Percentiles rank a stretch among this genome's conserved stretches.
These are phyloP conservation scores for Macrophomina tecta DNA, from an alignment of 2,329 filamentous ascomycete species.

Conservation along the genomic window DNA sequence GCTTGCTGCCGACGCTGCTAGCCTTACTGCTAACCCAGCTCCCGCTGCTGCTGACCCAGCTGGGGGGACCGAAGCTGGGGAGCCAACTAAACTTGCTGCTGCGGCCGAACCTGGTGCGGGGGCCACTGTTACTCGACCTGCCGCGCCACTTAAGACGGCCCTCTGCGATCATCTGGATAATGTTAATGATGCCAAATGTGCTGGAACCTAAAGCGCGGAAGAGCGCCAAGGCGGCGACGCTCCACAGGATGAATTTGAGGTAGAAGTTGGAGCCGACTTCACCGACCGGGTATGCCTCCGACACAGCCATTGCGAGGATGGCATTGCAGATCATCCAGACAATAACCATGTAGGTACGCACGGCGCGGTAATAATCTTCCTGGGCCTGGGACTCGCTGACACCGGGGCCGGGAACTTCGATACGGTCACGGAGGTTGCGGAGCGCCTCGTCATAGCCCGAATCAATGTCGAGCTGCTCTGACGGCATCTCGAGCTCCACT, in stretches of 20 bases:
- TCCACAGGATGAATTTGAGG: constrained; percentile 91
- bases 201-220: constrained; percentile 86
- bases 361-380: constrained; percentile 97
- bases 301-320: constrained; percentile 90
- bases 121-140: background rate
- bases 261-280: constrained; percentile 85
- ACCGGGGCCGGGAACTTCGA: constrained; percentile 73
- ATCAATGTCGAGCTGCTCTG: constrained; percentile 97
- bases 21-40: constrained; percentile 26
- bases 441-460: constrained; percentile 96
- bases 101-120: constrained; percentile 9
- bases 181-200: constrained; percentile 82
- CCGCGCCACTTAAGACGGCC: constrained; percentile 70
- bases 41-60: constrained; percentile 16
- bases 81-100: constrained; percentile 15
- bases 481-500: constrained; percentile 96
- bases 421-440: constrained; percentile 89
- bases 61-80: constrained; percentile 2
- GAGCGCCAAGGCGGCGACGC: constrained; percentile 81
- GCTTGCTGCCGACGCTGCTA: constrained; percentile 10
- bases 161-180: constrained; percentile 84
- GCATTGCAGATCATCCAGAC: constrained; percentile 93
- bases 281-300: constrained; percentile 78
- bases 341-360: constrained; percentile 97
- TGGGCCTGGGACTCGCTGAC: constrained; percentile 82